These are phyloP conservation scores for Nephelium lappaceum DNA, from an alignment of 345 rosid species.

Conservation along the genomic window DNA sequence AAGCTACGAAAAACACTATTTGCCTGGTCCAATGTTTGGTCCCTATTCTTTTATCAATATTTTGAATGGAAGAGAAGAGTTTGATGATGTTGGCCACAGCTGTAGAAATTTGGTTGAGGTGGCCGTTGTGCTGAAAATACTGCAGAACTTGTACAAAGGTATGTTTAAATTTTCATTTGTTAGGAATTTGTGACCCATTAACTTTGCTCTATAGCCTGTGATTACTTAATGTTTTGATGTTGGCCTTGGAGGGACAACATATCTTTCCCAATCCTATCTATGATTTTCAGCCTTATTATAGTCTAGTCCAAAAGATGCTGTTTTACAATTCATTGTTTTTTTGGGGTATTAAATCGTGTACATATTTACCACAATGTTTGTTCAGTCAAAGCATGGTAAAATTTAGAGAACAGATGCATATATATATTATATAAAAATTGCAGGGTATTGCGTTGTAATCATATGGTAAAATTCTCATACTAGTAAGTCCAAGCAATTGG, in stretches of 20 bases:
- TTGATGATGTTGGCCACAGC: constrained; percentile 28
- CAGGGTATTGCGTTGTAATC: background rate
- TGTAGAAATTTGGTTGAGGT: constrained; percentile 46
- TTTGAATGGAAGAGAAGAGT: constrained; percentile 39
- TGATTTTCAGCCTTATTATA: too few species aligned
- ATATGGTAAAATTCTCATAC: background rate
- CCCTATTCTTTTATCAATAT: constrained; percentile 53
- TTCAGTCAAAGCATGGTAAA: too few species aligned
- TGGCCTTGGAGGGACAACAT: too few species aligned
- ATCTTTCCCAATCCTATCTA: too few species aligned
- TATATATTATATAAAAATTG: too few species aligned
- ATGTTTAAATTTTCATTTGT: background rate
- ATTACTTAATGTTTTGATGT: background rate
- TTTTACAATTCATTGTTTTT: too few species aligned
- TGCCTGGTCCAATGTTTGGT: constrained; percentile 49
- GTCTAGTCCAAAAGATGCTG: too few species aligned
- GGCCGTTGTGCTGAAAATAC: constrained; percentile 32
- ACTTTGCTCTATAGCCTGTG: background rate
- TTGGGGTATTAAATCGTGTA: too few species aligned
- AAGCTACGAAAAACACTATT: constrained; percentile 31
- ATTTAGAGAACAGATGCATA: too few species aligned
- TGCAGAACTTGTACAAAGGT: constrained; percentile 45
- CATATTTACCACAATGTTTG: too few species aligned
- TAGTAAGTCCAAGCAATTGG: background rate
- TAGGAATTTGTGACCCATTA: background rate